phyloP scores from a whole-genome alignment of 106 monocot species.

The Phalaenopsis aphrodite region DNA sequence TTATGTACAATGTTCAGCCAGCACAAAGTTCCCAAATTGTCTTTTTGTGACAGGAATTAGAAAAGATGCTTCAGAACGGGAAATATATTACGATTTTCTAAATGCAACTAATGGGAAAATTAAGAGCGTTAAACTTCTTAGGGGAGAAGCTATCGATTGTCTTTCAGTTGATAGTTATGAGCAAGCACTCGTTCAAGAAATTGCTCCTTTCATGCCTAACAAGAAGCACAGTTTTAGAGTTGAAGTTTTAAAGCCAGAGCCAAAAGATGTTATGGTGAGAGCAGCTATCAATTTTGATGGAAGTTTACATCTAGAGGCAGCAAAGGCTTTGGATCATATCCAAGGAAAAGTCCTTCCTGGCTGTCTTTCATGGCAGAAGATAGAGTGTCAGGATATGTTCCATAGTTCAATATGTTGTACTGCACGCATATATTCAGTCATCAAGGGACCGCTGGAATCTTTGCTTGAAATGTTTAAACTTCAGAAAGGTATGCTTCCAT shows the following conservation, averaged over 20 bases:
- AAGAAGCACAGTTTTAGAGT: constrained; percentile 41
- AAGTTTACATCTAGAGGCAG: constrained; percentile 79
- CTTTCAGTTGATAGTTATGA: constrained; percentile 28
- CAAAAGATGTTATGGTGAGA: constrained; percentile 46
- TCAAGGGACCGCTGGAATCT: constrained; percentile 35
- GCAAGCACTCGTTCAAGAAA: constrained; percentile 54
- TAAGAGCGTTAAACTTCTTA: constrained; percentile 32
- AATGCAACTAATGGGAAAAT: constrained; percentile 42
- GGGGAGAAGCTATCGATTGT: constrained; percentile 29
- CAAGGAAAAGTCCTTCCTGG: constrained; percentile 62
- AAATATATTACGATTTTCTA: constrained; percentile 46
- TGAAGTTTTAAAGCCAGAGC: constrained; percentile 54
- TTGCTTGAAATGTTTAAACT: constrained; percentile 39
- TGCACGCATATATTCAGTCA: constrained; percentile 51
- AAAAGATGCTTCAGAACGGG: constrained; percentile 50
- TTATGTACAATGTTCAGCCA: constrained; percentile 39
- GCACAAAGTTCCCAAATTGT: constrained; percentile 30
- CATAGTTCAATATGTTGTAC: constrained; percentile 61
- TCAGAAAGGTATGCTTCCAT: constrained; percentile 32
- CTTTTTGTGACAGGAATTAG: constrained; percentile 55
- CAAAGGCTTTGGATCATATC: constrained; percentile 80
- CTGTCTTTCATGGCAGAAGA: constrained; percentile 78
- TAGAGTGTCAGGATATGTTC: constrained; percentile 71
- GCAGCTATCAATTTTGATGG: constrained; percentile 74
- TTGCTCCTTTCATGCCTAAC: constrained; percentile 60